Conservation (phyloP, 108 stramenopile species). For the Discostella pseudostelligera region DNA sequence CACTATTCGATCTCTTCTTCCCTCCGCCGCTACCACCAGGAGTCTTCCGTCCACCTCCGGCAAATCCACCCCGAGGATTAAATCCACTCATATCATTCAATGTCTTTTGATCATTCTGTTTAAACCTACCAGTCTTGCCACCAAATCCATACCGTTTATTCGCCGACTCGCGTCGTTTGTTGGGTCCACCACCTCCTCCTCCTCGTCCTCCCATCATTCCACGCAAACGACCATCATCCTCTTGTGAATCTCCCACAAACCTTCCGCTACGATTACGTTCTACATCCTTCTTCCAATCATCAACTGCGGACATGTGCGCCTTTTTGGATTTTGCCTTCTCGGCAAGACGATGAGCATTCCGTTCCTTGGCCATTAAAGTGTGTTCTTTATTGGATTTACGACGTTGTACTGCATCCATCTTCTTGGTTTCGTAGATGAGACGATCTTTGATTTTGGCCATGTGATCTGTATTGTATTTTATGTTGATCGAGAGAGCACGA, state of each 20-base stretch:
- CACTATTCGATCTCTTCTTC: slow-evolving; percentile 25
- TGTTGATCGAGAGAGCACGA: no score
- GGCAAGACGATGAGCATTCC: slow-evolving; percentile 77
- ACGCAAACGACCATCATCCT: slow-evolving; percentile 54
- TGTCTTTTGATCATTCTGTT: slow-evolving; percentile 76
- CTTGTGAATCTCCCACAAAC: slow-evolving; percentile 60
- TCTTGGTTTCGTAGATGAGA: slow-evolving; percentile 96
- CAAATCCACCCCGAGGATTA: slow-evolving; percentile 82
- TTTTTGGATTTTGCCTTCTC: slow-evolving; percentile 91
- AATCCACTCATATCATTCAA: slow-evolving; percentile 81
- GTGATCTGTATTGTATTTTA: no score
- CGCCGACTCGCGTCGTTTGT: slow-evolving; percentile 64
- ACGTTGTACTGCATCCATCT: slow-evolving; percentile 96
- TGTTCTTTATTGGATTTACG: slow-evolving; percentile 82
- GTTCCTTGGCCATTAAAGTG: slow-evolving; percentile 73
- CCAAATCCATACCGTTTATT: slow-evolving; percentile 82
- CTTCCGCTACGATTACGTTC: slow-evolving; percentile 46
- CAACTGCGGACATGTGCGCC: slow-evolving; percentile 76
- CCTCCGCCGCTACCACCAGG: slow-evolving; percentile 9
- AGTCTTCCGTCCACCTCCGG: slow-evolving; percentile 69
- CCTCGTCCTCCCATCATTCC: slow-evolving; percentile 36
- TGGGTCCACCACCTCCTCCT: slow-evolving; percentile 31
- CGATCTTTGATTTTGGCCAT: slow-evolving; percentile 97
- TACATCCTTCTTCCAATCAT: slow-evolving; percentile 87
- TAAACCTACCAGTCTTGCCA: slow-evolving; percentile 84